Conservation (phyloP, 306 rosid genomes). For the Hippophae gyantsensis region DNA sequence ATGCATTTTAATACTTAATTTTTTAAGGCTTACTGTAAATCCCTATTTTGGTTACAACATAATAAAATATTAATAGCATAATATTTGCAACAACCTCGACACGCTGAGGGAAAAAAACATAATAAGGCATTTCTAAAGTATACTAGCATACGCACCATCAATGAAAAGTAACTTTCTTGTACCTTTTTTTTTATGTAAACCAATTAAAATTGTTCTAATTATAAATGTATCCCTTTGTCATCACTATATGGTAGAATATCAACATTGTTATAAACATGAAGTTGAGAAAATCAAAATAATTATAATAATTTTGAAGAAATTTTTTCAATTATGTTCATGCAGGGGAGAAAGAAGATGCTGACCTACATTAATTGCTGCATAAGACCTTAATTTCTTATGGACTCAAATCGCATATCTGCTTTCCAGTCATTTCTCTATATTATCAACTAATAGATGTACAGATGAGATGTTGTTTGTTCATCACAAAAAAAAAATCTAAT, state of each 20-base stretch:
- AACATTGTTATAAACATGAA: not conserved
- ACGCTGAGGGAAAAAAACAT: too few relatives aligned
- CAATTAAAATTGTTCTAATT: too few relatives aligned
- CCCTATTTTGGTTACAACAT: too few relatives aligned
- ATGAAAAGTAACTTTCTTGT: too few relatives aligned
- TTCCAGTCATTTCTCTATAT: constrained; percentile 16
- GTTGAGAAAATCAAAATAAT: not conserved
- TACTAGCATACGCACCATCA: too few relatives aligned
- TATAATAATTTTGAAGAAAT: constrained; percentile 5
- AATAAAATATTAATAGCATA: too few relatives aligned
- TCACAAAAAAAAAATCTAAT: constrained; percentile 15
- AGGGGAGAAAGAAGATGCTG: constrained; percentile 44
- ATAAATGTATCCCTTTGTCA: too few relatives aligned
- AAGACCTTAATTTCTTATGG: constrained; percentile 40
- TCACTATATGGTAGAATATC: not conserved
- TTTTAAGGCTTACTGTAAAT: too few relatives aligned
- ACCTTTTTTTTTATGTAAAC: too few relatives aligned
- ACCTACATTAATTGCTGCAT: constrained; percentile 67
- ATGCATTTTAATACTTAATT: too few relatives aligned
- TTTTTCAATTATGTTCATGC: constrained; percentile 26
- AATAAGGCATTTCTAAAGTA: too few relatives aligned
- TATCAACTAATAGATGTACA: constrained; percentile 21
- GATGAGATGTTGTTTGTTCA: constrained; percentile 18
- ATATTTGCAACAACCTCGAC: too few relatives aligned
- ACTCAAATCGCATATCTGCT: constrained; percentile 11